Conservation (phyloP, 176 grass and related monocot genomes). For the Oryza coarctata region DNA sequence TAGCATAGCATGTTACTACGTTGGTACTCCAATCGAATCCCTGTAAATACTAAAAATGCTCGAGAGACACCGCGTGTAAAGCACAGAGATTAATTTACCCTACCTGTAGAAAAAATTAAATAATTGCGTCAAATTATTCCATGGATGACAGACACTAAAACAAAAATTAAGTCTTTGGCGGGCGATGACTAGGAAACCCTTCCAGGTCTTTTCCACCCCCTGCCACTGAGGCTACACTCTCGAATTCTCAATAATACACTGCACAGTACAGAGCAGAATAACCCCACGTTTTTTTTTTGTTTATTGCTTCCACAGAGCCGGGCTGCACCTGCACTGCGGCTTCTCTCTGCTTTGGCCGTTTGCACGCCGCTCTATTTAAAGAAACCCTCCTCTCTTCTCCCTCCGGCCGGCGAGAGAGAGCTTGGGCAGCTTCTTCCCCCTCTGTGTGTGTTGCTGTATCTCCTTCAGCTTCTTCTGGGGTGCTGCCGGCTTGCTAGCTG, state of each 20-base stretch:
- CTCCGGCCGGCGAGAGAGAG: not conserved
- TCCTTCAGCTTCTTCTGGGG: not conserved
- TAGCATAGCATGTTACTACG: not conserved
- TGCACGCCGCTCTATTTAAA: constrained; percentile 44
- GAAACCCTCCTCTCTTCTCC: not conserved
- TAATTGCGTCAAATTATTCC: constrained; percentile 27
- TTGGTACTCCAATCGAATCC: not conserved
- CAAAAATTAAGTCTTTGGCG: constrained; percentile 14
- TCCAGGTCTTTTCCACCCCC: not conserved
- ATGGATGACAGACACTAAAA: not conserved
- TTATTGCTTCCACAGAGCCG: not conserved
- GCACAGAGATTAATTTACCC: too few species aligned
- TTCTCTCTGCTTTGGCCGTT: not conserved
- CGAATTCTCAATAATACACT: constrained; percentile 6
- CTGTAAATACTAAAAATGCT: too few species aligned
- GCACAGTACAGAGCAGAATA: not conserved
- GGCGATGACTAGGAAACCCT: constrained; percentile 25
- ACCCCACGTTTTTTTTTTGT: constrained; percentile 25
- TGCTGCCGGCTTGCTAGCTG: not conserved
- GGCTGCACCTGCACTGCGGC: not conserved
- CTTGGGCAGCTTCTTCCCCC: not conserved
- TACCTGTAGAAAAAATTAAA: too few species aligned
- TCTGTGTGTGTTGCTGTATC: not conserved
- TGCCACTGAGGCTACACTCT: not conserved
- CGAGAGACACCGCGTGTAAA: too few species aligned